Percentiles rank a stretch among this genome's conserved stretches.
Evolutionary conservation across 305 asterid species (phyloP).

Genomic region (Solanum hybrid): DNA sequence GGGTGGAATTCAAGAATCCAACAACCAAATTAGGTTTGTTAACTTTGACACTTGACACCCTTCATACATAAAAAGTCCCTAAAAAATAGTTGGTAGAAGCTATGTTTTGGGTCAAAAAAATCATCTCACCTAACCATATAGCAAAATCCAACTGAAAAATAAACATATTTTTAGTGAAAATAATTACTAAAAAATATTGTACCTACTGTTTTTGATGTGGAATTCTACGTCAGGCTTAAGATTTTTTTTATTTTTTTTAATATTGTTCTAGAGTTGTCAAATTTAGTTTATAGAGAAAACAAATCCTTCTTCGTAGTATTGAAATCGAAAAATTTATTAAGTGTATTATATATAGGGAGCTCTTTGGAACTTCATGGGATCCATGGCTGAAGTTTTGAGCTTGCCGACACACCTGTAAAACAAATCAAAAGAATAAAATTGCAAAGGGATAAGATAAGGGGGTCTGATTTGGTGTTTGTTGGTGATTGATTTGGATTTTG

Average conservation of each 20-base stretch:
- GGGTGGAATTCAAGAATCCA: not conserved
- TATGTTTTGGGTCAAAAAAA: not conserved
- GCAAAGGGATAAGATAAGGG: too few species aligned
- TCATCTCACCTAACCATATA: conserved; percentile 3
- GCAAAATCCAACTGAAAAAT: not conserved
- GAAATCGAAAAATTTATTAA: too few species aligned
- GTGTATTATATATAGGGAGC: too few species aligned
- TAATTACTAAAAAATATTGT: not conserved
- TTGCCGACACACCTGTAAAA: too few species aligned
- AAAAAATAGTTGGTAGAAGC: not conserved
- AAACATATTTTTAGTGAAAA: not conserved
- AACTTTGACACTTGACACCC: not conserved
- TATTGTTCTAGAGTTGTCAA: not conserved
- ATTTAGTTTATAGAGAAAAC: not conserved
- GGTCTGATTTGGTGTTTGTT: too few species aligned
- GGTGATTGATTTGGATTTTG: too few species aligned
- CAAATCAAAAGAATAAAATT: too few species aligned
- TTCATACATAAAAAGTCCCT: not conserved
- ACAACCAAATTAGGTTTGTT: not conserved
- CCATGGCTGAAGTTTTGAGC: too few species aligned
- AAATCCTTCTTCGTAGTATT: not conserved
- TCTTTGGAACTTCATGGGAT: too few species aligned
- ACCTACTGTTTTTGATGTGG: not conserved
- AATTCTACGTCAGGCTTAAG: not conserved
- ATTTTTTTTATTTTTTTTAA: too few species aligned